Evolutionary conservation across 2,329 filamentous ascomycete species (phyloP), one percentile per base, ranked within the genome.

Genomic region (Calonectria ilicicola): DNA sequence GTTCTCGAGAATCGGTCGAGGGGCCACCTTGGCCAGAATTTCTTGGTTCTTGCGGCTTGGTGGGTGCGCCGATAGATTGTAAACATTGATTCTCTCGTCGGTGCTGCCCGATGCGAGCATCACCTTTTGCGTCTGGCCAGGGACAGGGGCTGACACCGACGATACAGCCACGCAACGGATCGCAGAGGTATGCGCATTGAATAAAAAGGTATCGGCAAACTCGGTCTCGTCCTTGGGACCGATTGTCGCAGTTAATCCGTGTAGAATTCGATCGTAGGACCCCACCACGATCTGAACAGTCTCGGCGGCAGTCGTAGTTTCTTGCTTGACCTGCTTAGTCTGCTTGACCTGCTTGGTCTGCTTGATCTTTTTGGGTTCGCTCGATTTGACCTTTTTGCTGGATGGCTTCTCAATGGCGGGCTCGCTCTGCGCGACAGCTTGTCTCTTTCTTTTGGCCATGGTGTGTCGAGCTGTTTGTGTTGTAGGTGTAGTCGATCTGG

Each of bases 31-130:
- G 29, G 93, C 93, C 63, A 96, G 87, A 2, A 90, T 84, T 63
- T 91, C 89, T 74, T 88, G 87, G 74, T 88, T 86, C 81, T 86
- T 91, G 76, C 85, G 85, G 78, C 83, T 89, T 71, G 89, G 91
- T 67, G 91, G 91, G 77, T 92, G 91, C 29, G 89, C 92, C 15
- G 96, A 98, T 68, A 99, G 87, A 73, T 93, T 95, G 88, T 98
- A 99, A 67, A 99, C 89, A 82, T 99, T 98, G 86, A 99, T 94
- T 74, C 95, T 92, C 85, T 98, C 95, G 84, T 99, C 97, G 27
- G 95, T 97, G 83, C 94, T 93, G 77, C 97, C 97, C 12, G 94
- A 98, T 15, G 97, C 97, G 62, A 99, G 91, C 77, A 97, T 93
- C 63, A 98, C 90, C 82, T 97, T 98, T 81, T 95, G 93, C n/a